Conservation (phyloP, 2,329 filamentous ascomycete species). For the Coniella vitis region DNA sequence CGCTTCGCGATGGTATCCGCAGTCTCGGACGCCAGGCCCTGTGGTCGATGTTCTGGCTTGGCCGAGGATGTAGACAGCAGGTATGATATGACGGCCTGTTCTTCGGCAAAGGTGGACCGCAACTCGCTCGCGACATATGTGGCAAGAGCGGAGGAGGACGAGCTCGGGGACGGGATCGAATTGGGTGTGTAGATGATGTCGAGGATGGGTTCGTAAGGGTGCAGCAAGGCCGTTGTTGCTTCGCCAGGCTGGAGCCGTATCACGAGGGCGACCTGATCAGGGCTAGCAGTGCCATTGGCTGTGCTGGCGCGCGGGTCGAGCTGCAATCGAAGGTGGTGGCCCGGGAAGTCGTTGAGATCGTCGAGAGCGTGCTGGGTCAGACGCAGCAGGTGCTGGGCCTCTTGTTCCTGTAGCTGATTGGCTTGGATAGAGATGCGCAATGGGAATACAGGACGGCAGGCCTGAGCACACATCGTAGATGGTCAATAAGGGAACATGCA, state of each 20-base stretch:
- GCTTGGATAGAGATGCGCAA: slow-evolving; percentile 74
- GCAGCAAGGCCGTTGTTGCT: slow-evolving; percentile 54
- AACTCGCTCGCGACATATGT: slow-evolving; percentile 74
- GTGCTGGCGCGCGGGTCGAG: slow-evolving; percentile 39
- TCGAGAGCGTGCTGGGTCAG: slow-evolving; percentile 83
- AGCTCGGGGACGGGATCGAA: slow-evolving; percentile 58
- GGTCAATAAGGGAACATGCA: neutral
- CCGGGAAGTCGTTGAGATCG: slow-evolving; percentile 77
- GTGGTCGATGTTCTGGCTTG: slow-evolving; percentile 30
- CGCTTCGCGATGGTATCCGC: slow-evolving; percentile 57
- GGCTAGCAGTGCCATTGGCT: slow-evolving; percentile 29
- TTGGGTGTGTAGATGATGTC: slow-evolving; percentile 71
- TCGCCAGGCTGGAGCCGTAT: slow-evolving; percentile 64
- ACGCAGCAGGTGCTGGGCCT: slow-evolving; percentile 67
- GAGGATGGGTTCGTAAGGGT: slow-evolving; percentile 63
- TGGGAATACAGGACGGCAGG: slow-evolving; percentile 82
- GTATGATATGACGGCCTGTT: slow-evolving; percentile 78
- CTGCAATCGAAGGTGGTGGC: slow-evolving; percentile 72
- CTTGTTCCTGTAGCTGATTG: slow-evolving; percentile 54
- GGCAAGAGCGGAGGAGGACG: slow-evolving; percentile 66
- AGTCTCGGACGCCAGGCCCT: slow-evolving; percentile 42
- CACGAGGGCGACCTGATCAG: slow-evolving; percentile 54
- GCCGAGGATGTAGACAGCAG: slow-evolving; percentile 56
- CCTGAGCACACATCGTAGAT: slow-evolving; percentile 41
- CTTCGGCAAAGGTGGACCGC: slow-evolving; percentile 73